Evolutionary conservation across 1,284 basidiomycete species (phyloP), one percentile per base, ranked within the genome.

Genomic region (Cutaneotrichosporon cutaneum): DNA sequence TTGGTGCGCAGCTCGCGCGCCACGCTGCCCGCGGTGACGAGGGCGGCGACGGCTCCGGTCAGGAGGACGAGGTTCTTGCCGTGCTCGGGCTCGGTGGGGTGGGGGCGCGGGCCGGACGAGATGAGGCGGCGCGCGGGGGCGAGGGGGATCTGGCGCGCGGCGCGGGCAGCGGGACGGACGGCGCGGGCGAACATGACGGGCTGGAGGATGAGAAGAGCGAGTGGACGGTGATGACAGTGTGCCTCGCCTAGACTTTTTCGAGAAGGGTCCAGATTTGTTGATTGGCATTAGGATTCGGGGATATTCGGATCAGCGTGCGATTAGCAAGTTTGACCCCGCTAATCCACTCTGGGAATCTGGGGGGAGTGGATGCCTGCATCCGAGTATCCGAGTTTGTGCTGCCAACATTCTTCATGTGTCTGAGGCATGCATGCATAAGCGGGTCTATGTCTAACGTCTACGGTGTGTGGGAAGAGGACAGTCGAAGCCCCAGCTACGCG

Each of bases 121-220:
- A 33, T n/a, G 51, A 33, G 21, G 8, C n/a, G 30, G n/a, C n/a
- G 51, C 35, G 52, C 33, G 26, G 24, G 27, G 18, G 33, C 35
- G 33, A 13, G 6, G 21, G 52, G 33, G 22, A 33, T 7, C 11
- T 16, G 27, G 51, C 14, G 27, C 21, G 52, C 52, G 14, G 52
- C 52, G 22, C 35, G 52, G 33, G 52, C 35, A 22, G 35, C 33
- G 13, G 52, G 52, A 9, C 52, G 52, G 24, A 54, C n/a, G 22
- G 52, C 52, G 22, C 52, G 52, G 22, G 52, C 52, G 16, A 54
- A 39, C 52, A 54, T 54, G 18, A n/a, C 27, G 50, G 11, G 50
- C 14, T 18, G 48, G n/a, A n/a, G 24, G 26, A 51, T n/a, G 48
- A 27, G 7, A 27, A 32, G 45, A 48, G 44, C 4, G 22, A 45